Evolutionary conservation across 2,329 filamentous ascomycete genomes (phyloP).

Genomic region (Fusarium luffae): DNA sequence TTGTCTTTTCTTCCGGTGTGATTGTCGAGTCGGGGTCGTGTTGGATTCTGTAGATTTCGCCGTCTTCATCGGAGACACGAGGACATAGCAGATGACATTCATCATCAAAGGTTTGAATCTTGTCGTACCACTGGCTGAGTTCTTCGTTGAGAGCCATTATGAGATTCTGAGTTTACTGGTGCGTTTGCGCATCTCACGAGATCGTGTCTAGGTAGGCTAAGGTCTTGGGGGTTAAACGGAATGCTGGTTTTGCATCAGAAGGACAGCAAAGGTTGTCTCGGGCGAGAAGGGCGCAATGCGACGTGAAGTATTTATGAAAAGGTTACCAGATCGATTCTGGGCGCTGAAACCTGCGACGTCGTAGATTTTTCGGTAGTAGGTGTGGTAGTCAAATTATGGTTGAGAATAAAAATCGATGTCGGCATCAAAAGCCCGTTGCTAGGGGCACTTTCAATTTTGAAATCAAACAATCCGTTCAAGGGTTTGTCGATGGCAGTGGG

Average conservation of each 20-base stretch:
- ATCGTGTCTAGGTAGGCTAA: slow-evolving; percentile 4
- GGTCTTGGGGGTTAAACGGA: slow-evolving; percentile 6
- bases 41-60: slow-evolving; percentile 64
- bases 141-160: slow-evolving; percentile 56
- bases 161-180: slow-evolving; percentile 25
- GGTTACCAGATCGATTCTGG: not conserved
- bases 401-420: slow-evolving; percentile 13
- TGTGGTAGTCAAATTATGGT: not conserved
- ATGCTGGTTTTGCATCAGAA: slow-evolving; percentile 20
- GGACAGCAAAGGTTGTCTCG: not conserved
- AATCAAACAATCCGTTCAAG: slow-evolving; percentile 13
- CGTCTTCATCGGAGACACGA: slow-evolving; percentile 70
- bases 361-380: not conserved
- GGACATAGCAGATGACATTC: slow-evolving; percentile 76
- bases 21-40: slow-evolving; percentile 64
- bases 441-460: slow-evolving; percentile 24
- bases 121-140: slow-evolving; percentile 57
- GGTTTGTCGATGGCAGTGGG: not conserved
- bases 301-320: not conserved
- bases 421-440: slow-evolving; percentile 29
- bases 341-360: not conserved
- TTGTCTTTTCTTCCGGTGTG: slow-evolving; percentile 61
- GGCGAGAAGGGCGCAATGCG: not conserved
- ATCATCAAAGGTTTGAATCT: slow-evolving; percentile 57
- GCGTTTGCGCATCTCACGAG: slow-evolving; percentile 38